Conservation (phyloP, 1,284 basidiomycete genomes). For the Cutaneotrichosporon sp. region DNA sequence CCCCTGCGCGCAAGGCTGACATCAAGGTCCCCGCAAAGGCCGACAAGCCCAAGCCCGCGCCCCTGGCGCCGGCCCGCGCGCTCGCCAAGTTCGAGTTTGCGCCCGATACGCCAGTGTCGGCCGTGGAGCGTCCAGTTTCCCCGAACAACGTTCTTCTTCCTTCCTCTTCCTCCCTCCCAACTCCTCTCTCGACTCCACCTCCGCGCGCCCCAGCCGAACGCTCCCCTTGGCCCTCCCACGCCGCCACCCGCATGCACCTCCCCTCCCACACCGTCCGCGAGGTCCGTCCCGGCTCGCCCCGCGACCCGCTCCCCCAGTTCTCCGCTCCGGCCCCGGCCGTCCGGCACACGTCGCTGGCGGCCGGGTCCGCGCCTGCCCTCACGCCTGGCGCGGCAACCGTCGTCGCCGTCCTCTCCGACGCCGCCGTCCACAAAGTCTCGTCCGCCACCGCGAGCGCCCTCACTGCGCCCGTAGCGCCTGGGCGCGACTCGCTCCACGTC, state of each 20-base stretch:
- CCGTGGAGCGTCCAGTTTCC: not conserved
- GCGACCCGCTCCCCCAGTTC: not conserved
- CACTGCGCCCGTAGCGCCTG: not conserved
- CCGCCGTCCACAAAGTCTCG: not conserved
- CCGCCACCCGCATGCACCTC: conserved; percentile 8
- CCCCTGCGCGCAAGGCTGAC: conserved; percentile 2
- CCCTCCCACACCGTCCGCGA: conserved; percentile 6
- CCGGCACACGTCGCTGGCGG: conserved; percentile 9
- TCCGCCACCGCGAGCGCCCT: not conserved
- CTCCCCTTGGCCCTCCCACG: conserved; percentile 8
- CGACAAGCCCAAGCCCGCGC: not conserved
- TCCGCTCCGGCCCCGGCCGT: conserved; percentile 1
- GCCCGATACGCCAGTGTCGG: conserved; percentile 3
- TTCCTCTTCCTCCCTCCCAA: not conserved
- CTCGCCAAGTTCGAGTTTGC: conserved; percentile 9
- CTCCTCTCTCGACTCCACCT: not conserved
- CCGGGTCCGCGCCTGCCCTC: not conserved
- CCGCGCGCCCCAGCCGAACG: conserved; percentile 8
- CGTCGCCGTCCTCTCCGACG: conserved; percentile 1
- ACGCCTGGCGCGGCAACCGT: not conserved
- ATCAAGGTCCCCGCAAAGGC: conserved; percentile 2
- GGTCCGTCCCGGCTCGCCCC: conserved; percentile 6
- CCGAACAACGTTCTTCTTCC: not conserved
- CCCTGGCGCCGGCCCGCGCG: not conserved
- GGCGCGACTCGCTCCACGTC: not conserved